phyloP scores from a whole-genome alignment of 345 rosid genomes.

The Eutrema yunnanense region DNA sequence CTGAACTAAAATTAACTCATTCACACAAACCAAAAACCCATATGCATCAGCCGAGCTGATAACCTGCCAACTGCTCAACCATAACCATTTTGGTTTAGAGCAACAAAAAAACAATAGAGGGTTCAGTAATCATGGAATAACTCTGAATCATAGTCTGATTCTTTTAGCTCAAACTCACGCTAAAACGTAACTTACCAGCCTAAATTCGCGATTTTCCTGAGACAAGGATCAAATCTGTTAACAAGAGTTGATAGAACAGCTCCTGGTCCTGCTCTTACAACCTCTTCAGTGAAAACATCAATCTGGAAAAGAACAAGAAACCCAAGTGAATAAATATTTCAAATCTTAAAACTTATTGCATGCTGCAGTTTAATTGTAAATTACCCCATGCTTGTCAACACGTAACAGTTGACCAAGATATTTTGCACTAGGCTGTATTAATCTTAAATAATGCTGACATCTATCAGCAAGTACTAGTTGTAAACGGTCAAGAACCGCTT shows the following conservation, averaged over 20 bases:
- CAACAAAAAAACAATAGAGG: constrained; percentile 10
- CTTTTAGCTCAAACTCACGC: background rate
- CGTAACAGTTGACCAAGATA: constrained; percentile 79
- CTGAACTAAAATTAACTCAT: constrained; percentile 74
- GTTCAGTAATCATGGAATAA: constrained; percentile 3
- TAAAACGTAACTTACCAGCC: constrained; percentile 54
- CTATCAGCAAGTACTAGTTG: constrained; percentile 85
- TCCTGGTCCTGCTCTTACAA: constrained; percentile 88
- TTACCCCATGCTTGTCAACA: constrained; percentile 82
- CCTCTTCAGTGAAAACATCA: constrained; percentile 87
- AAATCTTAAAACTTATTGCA: background rate
- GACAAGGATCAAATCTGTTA: constrained; percentile 83
- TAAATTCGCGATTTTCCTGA: constrained; percentile 78
- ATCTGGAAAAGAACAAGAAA: constrained; percentile 44
- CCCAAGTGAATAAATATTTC: background rate
- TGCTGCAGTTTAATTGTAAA: background rate
- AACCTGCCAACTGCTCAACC: constrained; percentile 86
- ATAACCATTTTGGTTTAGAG: constrained; percentile 3
- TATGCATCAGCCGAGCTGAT: constrained; percentile 81
- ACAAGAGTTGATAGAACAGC: constrained; percentile 69
- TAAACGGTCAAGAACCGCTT: constrained; percentile 87
- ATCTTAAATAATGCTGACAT: constrained; percentile 66
- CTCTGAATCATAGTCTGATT: background rate
- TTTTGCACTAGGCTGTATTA: constrained; percentile 84
- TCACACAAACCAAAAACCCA: constrained; percentile 66